These are phyloP conservation scores for Erucastrum elatum DNA, from an alignment of 345 rosid species.

Conservation along the genomic window DNA sequence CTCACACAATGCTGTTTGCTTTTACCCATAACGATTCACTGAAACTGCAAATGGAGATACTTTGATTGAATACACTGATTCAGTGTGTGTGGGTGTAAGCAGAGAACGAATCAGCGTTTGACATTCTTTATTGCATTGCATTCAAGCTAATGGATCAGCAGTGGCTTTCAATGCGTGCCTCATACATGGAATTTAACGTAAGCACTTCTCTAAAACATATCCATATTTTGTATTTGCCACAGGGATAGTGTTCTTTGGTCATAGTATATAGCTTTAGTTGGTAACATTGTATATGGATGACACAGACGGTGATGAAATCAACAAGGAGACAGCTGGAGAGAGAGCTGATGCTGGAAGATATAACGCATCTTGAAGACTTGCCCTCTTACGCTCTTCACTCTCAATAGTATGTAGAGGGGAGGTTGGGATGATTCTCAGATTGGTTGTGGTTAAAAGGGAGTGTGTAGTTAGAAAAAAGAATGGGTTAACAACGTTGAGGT, in stretches of 20 bases:
- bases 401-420: slow-evolving; percentile 11
- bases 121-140: slow-evolving; percentile 93
- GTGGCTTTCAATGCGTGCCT: slow-evolving; percentile 96
- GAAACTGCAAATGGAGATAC: no score
- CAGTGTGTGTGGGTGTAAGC: slow-evolving; percentile 22
- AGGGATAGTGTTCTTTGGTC: neutral
- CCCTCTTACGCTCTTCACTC: slow-evolving; percentile 78
- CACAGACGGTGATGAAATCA: slow-evolving; percentile 76
- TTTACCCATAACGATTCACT: neutral
- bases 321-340: slow-evolving; percentile 90
- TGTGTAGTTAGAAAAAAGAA: slow-evolving; percentile 14
- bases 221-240: neutral
- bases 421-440: slow-evolving; percentile 3
- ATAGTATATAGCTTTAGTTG: neutral
- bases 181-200: slow-evolving; percentile 99
- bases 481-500: slow-evolving; percentile 8
- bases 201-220: slow-evolving; percentile 4
- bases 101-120: slow-evolving; percentile 94
- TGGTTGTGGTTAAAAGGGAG: slow-evolving; percentile 18
- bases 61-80: neutral
- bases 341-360: slow-evolving; percentile 81
- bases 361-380: slow-evolving; percentile 71
- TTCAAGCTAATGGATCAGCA: slow-evolving; percentile 97
- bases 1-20: neutral
- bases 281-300: neutral